A percentile compares a stretch with the other conserved stretches of the same genome.
Conservation (phyloP, 2,329 filamentous ascomycete species). For the Neofusicoccum ribis region DNA sequence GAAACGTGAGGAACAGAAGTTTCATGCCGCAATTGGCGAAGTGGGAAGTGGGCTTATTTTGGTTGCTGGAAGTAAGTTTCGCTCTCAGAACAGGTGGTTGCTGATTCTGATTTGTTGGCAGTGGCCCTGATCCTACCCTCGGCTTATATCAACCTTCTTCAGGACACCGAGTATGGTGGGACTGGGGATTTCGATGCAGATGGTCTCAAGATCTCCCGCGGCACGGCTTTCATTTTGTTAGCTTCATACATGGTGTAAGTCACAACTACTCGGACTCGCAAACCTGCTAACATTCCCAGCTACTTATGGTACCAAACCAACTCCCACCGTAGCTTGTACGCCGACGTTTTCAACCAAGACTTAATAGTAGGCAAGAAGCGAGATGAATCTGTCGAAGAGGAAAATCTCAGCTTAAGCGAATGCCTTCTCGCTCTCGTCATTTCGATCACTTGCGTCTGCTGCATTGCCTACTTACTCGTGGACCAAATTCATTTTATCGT, state of each 20-base stretch:
- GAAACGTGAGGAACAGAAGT: constrained; percentile 66
- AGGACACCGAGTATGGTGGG: constrained; percentile 25
- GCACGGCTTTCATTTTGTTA: constrained; percentile 69
- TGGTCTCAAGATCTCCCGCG: constrained; percentile 67
- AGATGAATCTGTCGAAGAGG: constrained; percentile 59
- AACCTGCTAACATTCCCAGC: background rate
- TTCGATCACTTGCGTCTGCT: constrained; percentile 66
- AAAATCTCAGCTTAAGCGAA: constrained; percentile 74
- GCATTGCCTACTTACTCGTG: constrained; percentile 76
- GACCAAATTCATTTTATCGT: constrained; percentile 68
- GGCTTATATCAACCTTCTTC: constrained; percentile 53
- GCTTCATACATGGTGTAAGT: constrained; percentile 57
- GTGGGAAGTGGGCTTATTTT: constrained; percentile 76
- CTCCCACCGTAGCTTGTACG: constrained; percentile 75
- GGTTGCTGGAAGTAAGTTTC: constrained; percentile 64
- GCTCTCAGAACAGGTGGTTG: background rate
- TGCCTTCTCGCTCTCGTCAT: constrained; percentile 65
- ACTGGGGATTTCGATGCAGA: constrained; percentile 37
- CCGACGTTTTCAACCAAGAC: constrained; percentile 70
- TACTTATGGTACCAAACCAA: constrained; percentile 72
- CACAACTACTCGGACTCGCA: background rate
- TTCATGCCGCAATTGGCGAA: constrained; percentile 75
- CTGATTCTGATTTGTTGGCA: constrained; percentile 24
- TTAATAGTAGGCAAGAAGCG: constrained; percentile 67
- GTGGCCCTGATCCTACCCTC: constrained; percentile 51